phyloP scores from a whole-genome alignment of 2,329 filamentous ascomycete species.

The Verticillium tricorpus region DNA sequence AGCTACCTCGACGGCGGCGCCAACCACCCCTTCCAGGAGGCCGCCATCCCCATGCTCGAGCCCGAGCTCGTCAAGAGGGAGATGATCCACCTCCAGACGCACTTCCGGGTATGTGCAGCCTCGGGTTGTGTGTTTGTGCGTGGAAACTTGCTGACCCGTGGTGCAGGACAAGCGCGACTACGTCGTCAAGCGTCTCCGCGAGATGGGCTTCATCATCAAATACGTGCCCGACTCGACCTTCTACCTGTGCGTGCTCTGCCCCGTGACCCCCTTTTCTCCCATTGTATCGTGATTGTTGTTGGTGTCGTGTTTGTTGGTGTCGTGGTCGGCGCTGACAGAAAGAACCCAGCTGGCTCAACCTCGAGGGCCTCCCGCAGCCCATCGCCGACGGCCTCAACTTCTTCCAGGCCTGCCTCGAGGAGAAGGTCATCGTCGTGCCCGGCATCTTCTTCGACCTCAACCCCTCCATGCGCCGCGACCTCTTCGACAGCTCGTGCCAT shows the following conservation, averaged over 20 bases:
- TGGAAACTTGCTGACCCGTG: no score
- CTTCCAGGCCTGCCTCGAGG: conserved; percentile 87
- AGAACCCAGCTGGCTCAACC: conserved; percentile 47
- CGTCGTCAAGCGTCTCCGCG: conserved; percentile 70
- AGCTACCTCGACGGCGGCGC: conserved; percentile 93
- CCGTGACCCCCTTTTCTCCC: background rate
- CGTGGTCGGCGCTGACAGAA: background rate
- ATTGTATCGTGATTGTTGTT: background rate
- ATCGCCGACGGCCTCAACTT: conserved; percentile 95
- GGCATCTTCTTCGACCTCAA: conserved; percentile 98
- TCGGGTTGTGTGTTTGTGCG: no score
- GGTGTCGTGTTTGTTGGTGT: background rate
- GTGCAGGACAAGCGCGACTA: conserved; percentile 80
- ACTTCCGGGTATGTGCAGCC: conserved; percentile 59
- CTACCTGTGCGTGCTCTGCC: conserved; percentile 64
- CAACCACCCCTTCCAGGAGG: conserved; percentile 94
- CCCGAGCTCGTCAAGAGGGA: conserved; percentile 74
- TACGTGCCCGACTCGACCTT: conserved; percentile 89
- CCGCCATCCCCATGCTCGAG: conserved; percentile 89
- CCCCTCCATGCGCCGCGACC: conserved; percentile 78
- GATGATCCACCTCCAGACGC: conserved; percentile 83
- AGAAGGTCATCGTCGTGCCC: conserved; percentile 94
- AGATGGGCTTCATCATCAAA: conserved; percentile 84
- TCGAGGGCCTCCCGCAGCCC: conserved; percentile 65
- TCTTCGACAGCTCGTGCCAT: conserved; percentile 94